Percentiles rank a stretch among this genome's conserved stretches.
phyloP scores from a whole-genome alignment of 2,329 filamentous ascomycete genomes.

The Penicillium frequentans region DNA sequence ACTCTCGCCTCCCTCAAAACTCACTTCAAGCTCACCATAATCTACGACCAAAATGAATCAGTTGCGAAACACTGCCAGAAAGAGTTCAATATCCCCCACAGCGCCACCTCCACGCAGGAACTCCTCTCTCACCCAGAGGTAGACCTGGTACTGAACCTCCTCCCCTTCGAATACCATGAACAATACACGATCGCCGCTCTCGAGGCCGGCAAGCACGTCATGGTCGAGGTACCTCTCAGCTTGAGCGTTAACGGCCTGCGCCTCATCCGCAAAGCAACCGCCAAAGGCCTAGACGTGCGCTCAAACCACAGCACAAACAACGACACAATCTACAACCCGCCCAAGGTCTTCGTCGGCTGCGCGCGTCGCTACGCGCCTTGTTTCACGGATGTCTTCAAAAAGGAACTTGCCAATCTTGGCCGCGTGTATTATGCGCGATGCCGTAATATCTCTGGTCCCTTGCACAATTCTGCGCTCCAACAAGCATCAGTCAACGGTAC shows the following conservation, averaged over 20 bases:
- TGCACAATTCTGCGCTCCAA: background rate
- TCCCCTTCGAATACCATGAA: conserved; percentile 59
- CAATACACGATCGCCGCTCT: conserved; percentile 54
- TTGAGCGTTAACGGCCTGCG: conserved; percentile 50
- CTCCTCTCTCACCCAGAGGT: conserved; percentile 50
- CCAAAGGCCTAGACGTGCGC: conserved; percentile 6
- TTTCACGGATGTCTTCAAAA: conserved; percentile 54
- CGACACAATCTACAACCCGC: conserved; percentile 3
- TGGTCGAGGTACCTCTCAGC: conserved; percentile 62
- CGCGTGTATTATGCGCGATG: conserved; percentile 57
- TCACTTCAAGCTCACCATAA: conserved; percentile 48
- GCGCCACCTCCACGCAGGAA: conserved; percentile 40
- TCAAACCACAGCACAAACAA: conserved; percentile 32
- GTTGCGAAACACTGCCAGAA: conserved; percentile 5
- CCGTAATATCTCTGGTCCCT: conserved; percentile 57
- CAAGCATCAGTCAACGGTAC: background rate
- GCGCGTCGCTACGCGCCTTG: conserved; percentile 61
- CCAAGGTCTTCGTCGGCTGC: conserved; percentile 59
- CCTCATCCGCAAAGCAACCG: conserved; percentile 48
- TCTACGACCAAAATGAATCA: conserved; percentile 47
- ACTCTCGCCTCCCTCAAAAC: conserved; percentile 44
- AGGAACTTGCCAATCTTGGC: conserved; percentile 53
- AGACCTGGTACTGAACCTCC: conserved; percentile 53
- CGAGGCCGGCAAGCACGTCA: conserved; percentile 54
- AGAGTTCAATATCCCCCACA: conserved; percentile 23